Percentiles rank a stretch among this genome's conserved stretches.
Conservation (phyloP, 768 basidiomycete species). For the Podaxis rugospora region DNA sequence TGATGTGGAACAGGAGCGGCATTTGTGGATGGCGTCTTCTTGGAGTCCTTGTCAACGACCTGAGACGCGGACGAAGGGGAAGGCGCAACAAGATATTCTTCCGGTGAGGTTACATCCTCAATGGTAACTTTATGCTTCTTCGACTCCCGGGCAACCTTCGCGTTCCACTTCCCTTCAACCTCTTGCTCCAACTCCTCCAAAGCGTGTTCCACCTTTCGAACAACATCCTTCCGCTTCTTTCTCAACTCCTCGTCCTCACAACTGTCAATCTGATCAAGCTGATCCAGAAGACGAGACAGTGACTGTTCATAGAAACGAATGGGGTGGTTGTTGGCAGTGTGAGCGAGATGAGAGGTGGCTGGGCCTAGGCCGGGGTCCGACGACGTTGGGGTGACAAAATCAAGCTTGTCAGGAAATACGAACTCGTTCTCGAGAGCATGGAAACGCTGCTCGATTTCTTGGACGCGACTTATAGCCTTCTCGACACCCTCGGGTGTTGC, state of each 20-base stretch:
- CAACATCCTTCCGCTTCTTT: slow-evolving; percentile 47
- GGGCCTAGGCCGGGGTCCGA: slow-evolving; percentile 16
- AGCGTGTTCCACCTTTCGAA: slow-evolving; percentile 50
- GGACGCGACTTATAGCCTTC: slow-evolving; percentile 34
- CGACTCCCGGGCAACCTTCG: slow-evolving; percentile 19
- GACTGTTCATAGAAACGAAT: slow-evolving; percentile 61
- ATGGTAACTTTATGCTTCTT: slow-evolving; percentile 11
- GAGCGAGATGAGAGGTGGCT: slow-evolving; percentile 41
- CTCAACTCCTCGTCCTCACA: slow-evolving; percentile 53
- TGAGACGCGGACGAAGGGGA: background rate
- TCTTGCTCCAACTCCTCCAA: slow-evolving; percentile 47
- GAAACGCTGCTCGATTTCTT: slow-evolving; percentile 38
- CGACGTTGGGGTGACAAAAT: slow-evolving; percentile 33
- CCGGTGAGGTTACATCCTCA: slow-evolving; percentile 5
- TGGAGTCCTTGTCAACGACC: too few species aligned
- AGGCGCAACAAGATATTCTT: background rate
- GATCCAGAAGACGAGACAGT: slow-evolving; percentile 48
- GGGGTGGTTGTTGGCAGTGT: slow-evolving; percentile 53
- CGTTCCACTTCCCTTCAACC: slow-evolving; percentile 39
- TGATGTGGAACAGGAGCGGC: background rate
- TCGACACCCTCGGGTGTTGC: slow-evolving; percentile 25
- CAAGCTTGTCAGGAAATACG: slow-evolving; percentile 33
- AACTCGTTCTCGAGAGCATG: slow-evolving; percentile 32
- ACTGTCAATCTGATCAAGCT: slow-evolving; percentile 59
- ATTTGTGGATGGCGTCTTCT: background rate